A percentile compares a stretch with the other conserved stretches of the same genome.
Evolutionary conservation across 305 asterid species (phyloP).

Genomic region (Withania somnifera): DNA sequence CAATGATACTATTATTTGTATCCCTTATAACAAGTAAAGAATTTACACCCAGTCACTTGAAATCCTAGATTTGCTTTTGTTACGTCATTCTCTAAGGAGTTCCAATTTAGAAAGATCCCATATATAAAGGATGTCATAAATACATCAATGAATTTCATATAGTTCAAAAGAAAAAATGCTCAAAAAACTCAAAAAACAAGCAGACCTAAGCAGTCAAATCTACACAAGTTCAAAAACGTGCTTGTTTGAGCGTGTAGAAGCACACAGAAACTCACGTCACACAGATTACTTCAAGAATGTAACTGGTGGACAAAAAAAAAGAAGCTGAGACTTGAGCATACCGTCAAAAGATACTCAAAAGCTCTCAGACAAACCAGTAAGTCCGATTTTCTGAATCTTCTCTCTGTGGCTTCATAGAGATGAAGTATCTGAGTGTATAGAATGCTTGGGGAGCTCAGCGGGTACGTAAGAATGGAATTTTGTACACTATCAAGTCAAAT

Average conservation of each 20-base stretch:
- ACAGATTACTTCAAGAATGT: background rate
- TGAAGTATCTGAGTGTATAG: background rate
- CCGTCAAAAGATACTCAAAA: constrained; percentile 3
- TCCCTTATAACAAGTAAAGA: background rate
- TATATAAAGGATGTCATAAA: background rate
- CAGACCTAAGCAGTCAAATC: background rate
- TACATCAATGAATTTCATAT: background rate
- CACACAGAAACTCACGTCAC: background rate
- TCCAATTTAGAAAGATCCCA: background rate
- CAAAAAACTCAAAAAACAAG: background rate
- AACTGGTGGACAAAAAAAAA: background rate
- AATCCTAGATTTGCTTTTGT: background rate
- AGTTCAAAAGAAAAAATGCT: background rate
- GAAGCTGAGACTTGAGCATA: background rate
- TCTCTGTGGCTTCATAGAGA: background rate
- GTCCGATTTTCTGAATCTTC: background rate
- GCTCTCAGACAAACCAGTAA: background rate
- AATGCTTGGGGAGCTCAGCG: background rate
- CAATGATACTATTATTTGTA: background rate
- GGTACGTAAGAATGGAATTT: background rate
- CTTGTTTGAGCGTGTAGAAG: background rate
- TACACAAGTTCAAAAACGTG: background rate
- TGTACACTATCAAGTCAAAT: background rate
- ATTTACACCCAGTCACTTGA: background rate
- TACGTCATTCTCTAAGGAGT: background rate